Evolutionary conservation across 805 yeast species (phyloP).

Genomic region (Candida germanica): DNA sequence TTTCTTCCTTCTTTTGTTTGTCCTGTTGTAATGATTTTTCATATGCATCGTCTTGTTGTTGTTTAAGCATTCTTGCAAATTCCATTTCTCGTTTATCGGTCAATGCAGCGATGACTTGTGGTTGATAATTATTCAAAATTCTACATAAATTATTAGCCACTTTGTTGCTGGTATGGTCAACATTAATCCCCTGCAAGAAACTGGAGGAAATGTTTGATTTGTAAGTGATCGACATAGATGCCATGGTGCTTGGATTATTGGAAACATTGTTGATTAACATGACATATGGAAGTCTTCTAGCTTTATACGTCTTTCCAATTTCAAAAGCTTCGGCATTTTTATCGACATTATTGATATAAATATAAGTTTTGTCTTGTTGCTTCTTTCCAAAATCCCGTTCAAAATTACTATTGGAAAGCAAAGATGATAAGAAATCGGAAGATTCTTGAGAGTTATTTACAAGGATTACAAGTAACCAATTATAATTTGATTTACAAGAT

Average conservation of each 20-base stretch:
- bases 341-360: slow-evolving; percentile 31
- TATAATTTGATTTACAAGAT: slow-evolving; percentile 23
- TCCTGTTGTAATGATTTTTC: slow-evolving; percentile 47
- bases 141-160: slow-evolving; percentile 22
- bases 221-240: slow-evolving; percentile 38
- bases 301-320: slow-evolving; percentile 31
- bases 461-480: slow-evolving; percentile 34
- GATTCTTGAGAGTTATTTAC: slow-evolving; percentile 23
- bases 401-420: slow-evolving; percentile 18
- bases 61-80: slow-evolving; percentile 33
- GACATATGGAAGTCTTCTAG: slow-evolving; percentile 34
- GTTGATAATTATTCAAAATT: slow-evolving; percentile 28
- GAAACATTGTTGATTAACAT: slow-evolving; percentile 35
- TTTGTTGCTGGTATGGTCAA: slow-evolving; percentile 20
- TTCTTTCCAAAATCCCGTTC: slow-evolving; percentile 21
- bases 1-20: slow-evolving; percentile 48
- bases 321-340: slow-evolving; percentile 36
- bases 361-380: slow-evolving; percentile 20
- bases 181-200: slow-evolving; percentile 10
- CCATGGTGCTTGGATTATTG: slow-evolving; percentile 31
- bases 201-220: slow-evolving; percentile 27
- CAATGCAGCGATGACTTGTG: slow-evolving; percentile 36
- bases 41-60: slow-evolving; percentile 44
- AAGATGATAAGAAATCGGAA: slow-evolving; percentile 14
- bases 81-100: slow-evolving; percentile 42